A percentile compares a stretch with the other conserved stretches of the same genome.
Evolutionary conservation across 2,329 filamentous ascomycete species (phyloP).

Genomic region (Knoxdaviesia capensis): DNA sequence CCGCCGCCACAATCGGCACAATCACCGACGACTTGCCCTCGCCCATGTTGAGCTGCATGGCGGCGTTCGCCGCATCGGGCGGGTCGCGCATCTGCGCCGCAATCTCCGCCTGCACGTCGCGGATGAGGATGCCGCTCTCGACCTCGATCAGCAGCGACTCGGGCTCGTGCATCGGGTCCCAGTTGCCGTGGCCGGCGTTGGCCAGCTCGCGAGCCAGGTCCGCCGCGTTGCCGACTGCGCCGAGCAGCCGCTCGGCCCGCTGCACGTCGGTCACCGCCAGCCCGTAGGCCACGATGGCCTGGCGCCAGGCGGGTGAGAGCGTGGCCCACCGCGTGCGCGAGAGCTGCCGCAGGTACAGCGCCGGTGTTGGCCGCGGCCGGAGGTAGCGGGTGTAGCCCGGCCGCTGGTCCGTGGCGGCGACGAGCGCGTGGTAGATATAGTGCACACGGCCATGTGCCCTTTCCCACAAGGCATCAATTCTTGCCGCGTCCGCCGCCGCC

Average conservation of each 20-base stretch:
- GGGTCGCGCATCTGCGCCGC: conserved; percentile 32
- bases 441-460: too few relatives aligned
- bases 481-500: too few relatives aligned
- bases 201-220: conserved; percentile 20
- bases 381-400: background rate
- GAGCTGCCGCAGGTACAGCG: conserved; percentile 16
- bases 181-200: conserved; percentile 34
- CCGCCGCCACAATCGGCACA: conserved; percentile 37
- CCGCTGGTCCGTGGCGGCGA: too few relatives aligned
- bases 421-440: too few relatives aligned
- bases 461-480: too few relatives aligned
- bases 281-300: conserved; percentile 17
- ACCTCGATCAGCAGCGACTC: conserved; percentile 45
- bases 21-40: conserved; percentile 53
- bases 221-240: conserved; percentile 6
- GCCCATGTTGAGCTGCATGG: conserved; percentile 53
- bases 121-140: conserved; percentile 40
- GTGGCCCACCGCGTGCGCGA: conserved; percentile 8
- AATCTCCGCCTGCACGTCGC: conserved; percentile 36
- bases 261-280: conserved; percentile 19
- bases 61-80: conserved; percentile 18
- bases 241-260: conserved; percentile 18
- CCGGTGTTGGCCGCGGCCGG: conserved; percentile 12
- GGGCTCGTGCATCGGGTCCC: conserved; percentile 28
- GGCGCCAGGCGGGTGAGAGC: conserved; percentile 14